Evolutionary conservation across 1,139 yeast genomes (phyloP).

Genomic region (Barnettozyma hawaiiensis): DNA sequence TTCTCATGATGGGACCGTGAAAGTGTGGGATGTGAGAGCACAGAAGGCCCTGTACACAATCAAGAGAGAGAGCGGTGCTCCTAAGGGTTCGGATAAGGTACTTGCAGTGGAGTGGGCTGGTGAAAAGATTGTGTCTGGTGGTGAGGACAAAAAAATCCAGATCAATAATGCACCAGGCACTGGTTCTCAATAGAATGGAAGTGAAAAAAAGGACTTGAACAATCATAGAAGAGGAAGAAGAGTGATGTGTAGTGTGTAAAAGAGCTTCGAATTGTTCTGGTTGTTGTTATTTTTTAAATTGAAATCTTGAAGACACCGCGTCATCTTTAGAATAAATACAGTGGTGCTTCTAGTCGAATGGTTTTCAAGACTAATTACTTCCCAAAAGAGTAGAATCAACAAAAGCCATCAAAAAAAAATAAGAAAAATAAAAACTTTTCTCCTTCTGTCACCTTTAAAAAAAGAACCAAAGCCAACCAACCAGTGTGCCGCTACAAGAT

Average conservation of each 20-base stretch:
- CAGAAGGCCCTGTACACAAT: conserved; percentile 83
- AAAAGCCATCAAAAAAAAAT: too few species aligned
- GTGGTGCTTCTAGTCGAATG: too few species aligned
- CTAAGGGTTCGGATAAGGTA: conserved; percentile 51
- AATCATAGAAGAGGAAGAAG: too few species aligned
- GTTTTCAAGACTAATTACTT: too few species aligned
- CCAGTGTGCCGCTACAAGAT: not conserved
- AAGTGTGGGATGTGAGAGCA: conserved; percentile 94
- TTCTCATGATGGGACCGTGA: conserved; percentile 92
- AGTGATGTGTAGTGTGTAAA: too few species aligned
- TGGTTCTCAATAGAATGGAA: conserved; percentile 27
- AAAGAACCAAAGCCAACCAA: not conserved
- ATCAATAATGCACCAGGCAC: conserved; percentile 57
- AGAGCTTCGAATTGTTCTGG: not conserved
- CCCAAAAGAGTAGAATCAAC: not conserved
- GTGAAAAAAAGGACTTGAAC: too few species aligned
- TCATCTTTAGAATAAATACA: too few species aligned
- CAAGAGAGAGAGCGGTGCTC: conserved; percentile 51
- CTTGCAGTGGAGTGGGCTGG: conserved; percentile 84
- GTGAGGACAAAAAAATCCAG: conserved; percentile 89
- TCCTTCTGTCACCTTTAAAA: not conserved
- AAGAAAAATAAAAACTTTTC: not conserved
- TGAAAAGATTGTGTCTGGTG: conserved; percentile 82
- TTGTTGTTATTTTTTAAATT: too few species aligned
- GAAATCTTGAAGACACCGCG: too few species aligned